Conservation (phyloP, 2,329 filamentous ascomycete species). For the Nemania serpens region DNA sequence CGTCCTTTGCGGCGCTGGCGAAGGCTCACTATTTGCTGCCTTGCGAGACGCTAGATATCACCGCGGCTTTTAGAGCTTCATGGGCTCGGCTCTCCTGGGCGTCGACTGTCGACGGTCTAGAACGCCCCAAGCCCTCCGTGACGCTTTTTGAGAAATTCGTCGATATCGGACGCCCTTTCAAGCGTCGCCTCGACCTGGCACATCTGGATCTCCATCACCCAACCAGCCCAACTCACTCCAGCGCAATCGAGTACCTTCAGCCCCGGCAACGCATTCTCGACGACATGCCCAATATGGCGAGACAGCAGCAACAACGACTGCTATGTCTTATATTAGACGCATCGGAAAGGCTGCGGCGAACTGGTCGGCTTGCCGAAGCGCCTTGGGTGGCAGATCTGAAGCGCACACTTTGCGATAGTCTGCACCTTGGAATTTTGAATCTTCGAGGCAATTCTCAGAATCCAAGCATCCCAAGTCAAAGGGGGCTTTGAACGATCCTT, state of each 20-base stretch:
- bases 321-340: conserved; percentile 36
- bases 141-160: conserved; percentile 59
- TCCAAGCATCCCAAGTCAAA: conserved; percentile 20
- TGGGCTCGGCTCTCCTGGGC: conserved; percentile 57
- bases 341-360: conserved; percentile 32
- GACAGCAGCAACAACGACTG: conserved; percentile 18
- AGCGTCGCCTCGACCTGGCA: conserved; percentile 52
- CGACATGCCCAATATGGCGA: conserved; percentile 5
- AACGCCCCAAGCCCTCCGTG: conserved; percentile 51
- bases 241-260: conserved; percentile 53
- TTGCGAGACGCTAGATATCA: conserved; percentile 42
- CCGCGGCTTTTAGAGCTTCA: conserved; percentile 45
- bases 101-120: conserved; percentile 56
- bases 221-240: conserved; percentile 51
- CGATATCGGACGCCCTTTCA: conserved; percentile 49
- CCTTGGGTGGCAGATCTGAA: conserved; percentile 37
- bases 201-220: conserved; percentile 62
- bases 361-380: conserved; percentile 32
- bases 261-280: conserved; percentile 11
- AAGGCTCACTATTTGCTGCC: conserved; percentile 52
- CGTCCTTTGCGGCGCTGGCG: conserved; percentile 54
- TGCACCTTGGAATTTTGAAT: conserved; percentile 31
- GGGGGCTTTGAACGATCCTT: neutral
- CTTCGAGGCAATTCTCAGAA: conserved; percentile 13
- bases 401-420: conserved; percentile 25